Conservation (phyloP, 805 yeast species). For the Wickerhamiella bombiphila region DNA sequence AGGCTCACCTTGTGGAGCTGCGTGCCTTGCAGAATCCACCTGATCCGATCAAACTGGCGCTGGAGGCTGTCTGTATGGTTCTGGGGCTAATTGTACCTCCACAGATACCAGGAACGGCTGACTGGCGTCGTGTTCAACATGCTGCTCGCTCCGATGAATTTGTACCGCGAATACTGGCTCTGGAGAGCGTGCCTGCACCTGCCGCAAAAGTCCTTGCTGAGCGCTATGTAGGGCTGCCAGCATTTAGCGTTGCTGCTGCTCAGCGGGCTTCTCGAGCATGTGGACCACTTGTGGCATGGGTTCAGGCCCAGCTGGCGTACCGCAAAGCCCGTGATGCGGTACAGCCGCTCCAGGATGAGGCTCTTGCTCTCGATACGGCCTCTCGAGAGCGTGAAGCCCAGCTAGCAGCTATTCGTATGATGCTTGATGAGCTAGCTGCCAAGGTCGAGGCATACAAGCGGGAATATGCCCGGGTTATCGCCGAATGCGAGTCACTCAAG, state of each 20-base stretch:
- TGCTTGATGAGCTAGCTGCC: conserved; percentile 59
- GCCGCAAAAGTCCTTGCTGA: conserved; percentile 37
- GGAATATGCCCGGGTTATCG: conserved; percentile 55
- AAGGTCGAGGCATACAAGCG: conserved; percentile 55
- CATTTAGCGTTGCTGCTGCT: conserved; percentile 57
- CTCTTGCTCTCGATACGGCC: conserved; percentile 41
- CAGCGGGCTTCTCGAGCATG: conserved; percentile 89
- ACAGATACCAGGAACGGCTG: conserved; percentile 36
- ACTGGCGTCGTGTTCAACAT: conserved; percentile 49
- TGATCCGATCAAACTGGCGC: conserved; percentile 61
- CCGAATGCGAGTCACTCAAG: conserved; percentile 66
- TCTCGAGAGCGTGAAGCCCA: conserved; percentile 32
- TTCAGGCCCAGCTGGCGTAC: conserved; percentile 73
- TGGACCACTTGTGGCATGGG: conserved; percentile 86
- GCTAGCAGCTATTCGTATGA: conserved; percentile 59
- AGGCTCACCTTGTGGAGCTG: conserved; percentile 79
- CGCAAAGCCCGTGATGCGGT: conserved; percentile 54
- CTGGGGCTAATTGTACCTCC: conserved; percentile 47
- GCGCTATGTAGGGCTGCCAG: conserved; percentile 43
- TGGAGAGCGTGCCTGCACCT: conserved; percentile 47
- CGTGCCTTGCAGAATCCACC: conserved; percentile 89
- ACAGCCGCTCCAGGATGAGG: conserved; percentile 61
- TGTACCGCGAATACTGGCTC: conserved; percentile 64
- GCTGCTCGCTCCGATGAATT: conserved; percentile 79
- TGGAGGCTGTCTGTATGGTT: conserved; percentile 79